Evolutionary conservation across 441 rosid species (phyloP), one percentile per base, ranked within the genome.

Genomic region (Adansonia gregorii): DNA sequence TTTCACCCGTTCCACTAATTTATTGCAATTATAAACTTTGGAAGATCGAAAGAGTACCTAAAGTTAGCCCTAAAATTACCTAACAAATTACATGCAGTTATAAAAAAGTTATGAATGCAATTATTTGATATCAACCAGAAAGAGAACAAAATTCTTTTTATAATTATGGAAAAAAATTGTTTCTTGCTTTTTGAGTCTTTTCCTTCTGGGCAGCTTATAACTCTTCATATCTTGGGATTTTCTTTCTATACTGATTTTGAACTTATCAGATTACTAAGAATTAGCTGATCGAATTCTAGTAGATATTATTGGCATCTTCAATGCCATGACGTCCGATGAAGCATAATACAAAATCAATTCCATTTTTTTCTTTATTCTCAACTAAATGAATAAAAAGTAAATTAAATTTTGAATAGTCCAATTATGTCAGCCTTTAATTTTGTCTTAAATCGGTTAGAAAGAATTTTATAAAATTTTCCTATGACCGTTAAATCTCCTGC

Each of bases 401-500:
- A 49, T 10, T 12, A 52, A 14, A 15, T 15, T 15, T 15, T 54
- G 0, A 55, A 55, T 2, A 17, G 60, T n/a, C 60, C 60, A 55
- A 63, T 63, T 31, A 31, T 27, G 31, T 63, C 4, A 61, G 17
- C 14, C 17, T 11, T 61, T 61, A 61, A 61, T 27, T 61, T 61
- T 60, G 66, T 11, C n/a, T 11, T 60, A 24, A 10, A 0, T 12
- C 0, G 1, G 63, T 4, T 22, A 4, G 1, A 2, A 24, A 1
- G 46, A 60, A 60, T 4, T 60, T 22, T 24, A 60, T 24, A 60
- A 22, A 60, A 9, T 60, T 27, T 61, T 17, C 46, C 45, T 60
- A 43, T 73, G 64, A 81, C 90, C 90, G 94, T 88, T 87, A 82
- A 81, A 45, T 89, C 85, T 61, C 74, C 45, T 82, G 86, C 90